Base-by-base conservation (phyloP, 345 rosid genomes). In the Brassica rapa region DNA sequence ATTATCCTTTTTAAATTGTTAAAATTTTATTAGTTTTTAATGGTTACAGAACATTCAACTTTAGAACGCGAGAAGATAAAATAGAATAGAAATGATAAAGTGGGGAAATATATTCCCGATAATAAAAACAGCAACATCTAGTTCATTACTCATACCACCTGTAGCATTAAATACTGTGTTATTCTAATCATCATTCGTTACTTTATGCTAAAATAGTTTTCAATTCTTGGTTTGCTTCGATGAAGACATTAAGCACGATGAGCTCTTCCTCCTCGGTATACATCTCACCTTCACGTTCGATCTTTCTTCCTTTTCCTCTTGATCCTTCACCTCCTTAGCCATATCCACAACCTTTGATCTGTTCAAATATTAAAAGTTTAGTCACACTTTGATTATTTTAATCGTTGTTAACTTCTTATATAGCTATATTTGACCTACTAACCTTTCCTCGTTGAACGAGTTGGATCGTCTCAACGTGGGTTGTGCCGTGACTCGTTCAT, bases 391-490 rank as follows among this genome's bases (percentile, higher is more conserved):
- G 9, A 39, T 8, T 8, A 8, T 7, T 37, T 37, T 6, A 37
- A 0, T 37, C 43, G 8, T 11, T 6, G 8, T 6, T 37, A 25
- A 3, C 8, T 8, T 35, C 19, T 19, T 19, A 19, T 6, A 35
- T 35, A 41, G 49, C 12, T 41, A 41, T 41, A 41, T 8, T 25
- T 1, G 3, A 16, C 12, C 16, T 19, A 64, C 80, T 76, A 32
- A 87, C 97, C 96, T 86, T 76, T 88, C 87, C 80, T 89, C 97
- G 16, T 86, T 86, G 16, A 89, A 92, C 14, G 97, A 92, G 72
- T 92, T 94, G n/a, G 98, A 92, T 74, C 85, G 89, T 79, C 82
- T 94, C 21, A 94, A 74, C 41, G 35, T 71, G 0, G 89, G 77
- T 27, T 78, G 87, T 6, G 73, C 61, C 49, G 46, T 77, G 56